Evolutionary conservation across 129 eudicot genomes (phyloP).

Genomic region (Pulicaria dysenterica): DNA sequence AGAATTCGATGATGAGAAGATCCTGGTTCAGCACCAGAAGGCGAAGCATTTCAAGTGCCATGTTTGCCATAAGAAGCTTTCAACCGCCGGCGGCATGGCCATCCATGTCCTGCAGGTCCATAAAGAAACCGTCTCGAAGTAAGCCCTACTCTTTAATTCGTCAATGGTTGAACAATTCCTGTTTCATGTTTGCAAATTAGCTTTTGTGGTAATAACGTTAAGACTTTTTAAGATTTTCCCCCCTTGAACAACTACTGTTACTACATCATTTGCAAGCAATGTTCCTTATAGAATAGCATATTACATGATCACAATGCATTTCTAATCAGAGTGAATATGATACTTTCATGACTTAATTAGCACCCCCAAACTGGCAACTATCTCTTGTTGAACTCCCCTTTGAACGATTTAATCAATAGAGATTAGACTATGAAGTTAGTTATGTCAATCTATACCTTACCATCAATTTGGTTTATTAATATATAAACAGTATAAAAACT

Average conservation of each 20-base stretch:
- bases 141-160: constrained; percentile 13
- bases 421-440: background rate
- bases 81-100: constrained; percentile 98
- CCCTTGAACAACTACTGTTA: background rate
- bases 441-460: background rate
- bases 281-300: background rate
- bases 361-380: background rate
- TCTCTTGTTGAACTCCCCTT: background rate
- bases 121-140: constrained; percentile 95
- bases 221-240: too few relatives aligned
- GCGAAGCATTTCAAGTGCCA: constrained; percentile 98
- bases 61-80: constrained; percentile 94
- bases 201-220: background rate
- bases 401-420: background rate
- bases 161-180: background rate
- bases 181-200: background rate
- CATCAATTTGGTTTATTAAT: background rate
- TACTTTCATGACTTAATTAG: background rate
- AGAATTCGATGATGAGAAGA: constrained; percentile 96
- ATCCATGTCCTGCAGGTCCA: constrained; percentile 97
- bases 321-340: background rate
- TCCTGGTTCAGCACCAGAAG: constrained; percentile 92
- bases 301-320: background rate
- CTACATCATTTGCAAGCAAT: background rate
- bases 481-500: background rate